These are phyloP conservation scores for Centaurea solstitialis DNA, from an alignment of 129 eudicot species.

Conservation along the genomic window DNA sequence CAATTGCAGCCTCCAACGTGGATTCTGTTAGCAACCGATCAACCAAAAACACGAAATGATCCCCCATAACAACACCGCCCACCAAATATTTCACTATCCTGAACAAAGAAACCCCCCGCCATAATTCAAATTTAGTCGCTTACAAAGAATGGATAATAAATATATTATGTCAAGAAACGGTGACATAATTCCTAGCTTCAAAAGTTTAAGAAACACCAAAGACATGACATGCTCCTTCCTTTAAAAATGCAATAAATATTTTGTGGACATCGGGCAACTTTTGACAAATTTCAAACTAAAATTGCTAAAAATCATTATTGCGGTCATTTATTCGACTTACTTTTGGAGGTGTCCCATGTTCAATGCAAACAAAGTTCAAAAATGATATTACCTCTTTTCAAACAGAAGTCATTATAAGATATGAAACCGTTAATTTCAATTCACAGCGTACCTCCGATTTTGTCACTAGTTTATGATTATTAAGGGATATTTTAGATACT, in stretches of 20 bases:
- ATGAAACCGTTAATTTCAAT: background rate
- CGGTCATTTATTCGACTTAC: background rate
- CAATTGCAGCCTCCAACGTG: constrained; percentile 89
- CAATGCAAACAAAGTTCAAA: background rate
- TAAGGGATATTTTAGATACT: background rate
- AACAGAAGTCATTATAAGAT: background rate
- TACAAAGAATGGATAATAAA: background rate
- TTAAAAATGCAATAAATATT: background rate
- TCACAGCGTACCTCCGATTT: background rate
- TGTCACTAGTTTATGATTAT: background rate
- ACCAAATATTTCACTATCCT: constrained; percentile 11
- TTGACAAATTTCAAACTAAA: constrained; percentile 8
- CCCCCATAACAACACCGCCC: constrained; percentile 67
- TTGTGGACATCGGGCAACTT: background rate
- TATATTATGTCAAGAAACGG: background rate
- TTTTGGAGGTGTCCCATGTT: background rate
- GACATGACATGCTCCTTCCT: background rate
- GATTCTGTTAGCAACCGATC: constrained; percentile 96
- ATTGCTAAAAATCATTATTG: background rate
- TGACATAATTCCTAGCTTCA: background rate
- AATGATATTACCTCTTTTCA: background rate
- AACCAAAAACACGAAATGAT: constrained; percentile 89
- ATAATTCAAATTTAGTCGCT: background rate
- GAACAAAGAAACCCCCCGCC: constrained; percentile 6
- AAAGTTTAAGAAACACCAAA: background rate